Evolutionary conservation across 352 stramenopile species (phyloP).

Genomic region (Globisporangium sylvaticum): DNA sequence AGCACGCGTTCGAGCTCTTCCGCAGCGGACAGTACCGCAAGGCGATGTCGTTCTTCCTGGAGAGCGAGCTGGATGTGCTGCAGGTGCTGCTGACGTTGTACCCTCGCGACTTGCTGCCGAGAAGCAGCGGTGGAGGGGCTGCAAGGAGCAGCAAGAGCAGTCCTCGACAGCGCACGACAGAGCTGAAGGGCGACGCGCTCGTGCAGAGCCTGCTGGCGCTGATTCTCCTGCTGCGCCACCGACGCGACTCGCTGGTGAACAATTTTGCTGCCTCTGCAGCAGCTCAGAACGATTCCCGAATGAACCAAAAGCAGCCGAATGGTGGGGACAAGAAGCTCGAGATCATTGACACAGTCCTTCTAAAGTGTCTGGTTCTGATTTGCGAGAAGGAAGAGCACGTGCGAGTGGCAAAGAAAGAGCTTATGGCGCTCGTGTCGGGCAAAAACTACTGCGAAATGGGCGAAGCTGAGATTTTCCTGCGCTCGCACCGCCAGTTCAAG

Average conservation of each 20-base stretch:
- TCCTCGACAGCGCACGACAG: constrained; percentile 7
- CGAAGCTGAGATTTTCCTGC: constrained; percentile 76
- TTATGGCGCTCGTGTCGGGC: constrained; percentile 49
- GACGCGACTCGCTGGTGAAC: constrained; percentile 28
- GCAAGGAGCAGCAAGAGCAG: constrained; percentile 18
- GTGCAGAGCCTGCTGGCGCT: constrained; percentile 51
- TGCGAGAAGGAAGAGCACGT: constrained; percentile 38
- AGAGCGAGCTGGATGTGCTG: constrained; percentile 44
- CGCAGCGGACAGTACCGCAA: constrained; percentile 25
- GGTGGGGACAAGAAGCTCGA: constrained; percentile 24
- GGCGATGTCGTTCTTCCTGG: constrained; percentile 62
- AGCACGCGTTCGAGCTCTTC: constrained; percentile 65
- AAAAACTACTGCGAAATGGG: constrained; percentile 69
- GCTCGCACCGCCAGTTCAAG: constrained; percentile 54
- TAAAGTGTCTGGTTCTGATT: constrained; percentile 79
- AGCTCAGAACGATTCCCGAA: background rate
- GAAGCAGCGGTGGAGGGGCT: constrained; percentile 29
- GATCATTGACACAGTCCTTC: constrained; percentile 73
- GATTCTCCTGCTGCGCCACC: constrained; percentile 45
- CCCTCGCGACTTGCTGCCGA: constrained; percentile 61
- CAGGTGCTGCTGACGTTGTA: constrained; percentile 70
- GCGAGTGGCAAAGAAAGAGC: constrained; percentile 30
- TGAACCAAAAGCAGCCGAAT: background rate
- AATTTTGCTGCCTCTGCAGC: background rate
- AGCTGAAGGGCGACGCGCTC: constrained; percentile 42